A percentile compares a stretch with the other conserved stretches of the same genome.
phyloP scores from a whole-genome alignment of 140 eudicot genomes.

The Senecio squalidus region DNA sequence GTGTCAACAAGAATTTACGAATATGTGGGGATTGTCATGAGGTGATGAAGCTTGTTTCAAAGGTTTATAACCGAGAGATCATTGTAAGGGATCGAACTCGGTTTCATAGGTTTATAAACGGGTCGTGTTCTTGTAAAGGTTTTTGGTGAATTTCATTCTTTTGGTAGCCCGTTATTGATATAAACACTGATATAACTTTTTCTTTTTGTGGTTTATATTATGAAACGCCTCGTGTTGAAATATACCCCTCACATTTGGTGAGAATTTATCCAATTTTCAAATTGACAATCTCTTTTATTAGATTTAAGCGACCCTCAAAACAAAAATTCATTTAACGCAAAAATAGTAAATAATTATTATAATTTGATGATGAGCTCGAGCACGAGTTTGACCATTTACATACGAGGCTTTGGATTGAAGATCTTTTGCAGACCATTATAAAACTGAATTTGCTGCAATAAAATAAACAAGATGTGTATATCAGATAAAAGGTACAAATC shows the following conservation, averaged over 20 bases:
- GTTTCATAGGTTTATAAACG: conserved; percentile 70
- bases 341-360: no score
- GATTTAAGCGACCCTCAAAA: no score
- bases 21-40: conserved; percentile 95
- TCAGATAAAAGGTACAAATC: neutral
- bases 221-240: no score
- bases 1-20: conserved; percentile 73
- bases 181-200: neutral
- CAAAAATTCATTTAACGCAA: no score
- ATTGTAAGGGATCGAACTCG: conserved; percentile 84
- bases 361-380: no score
- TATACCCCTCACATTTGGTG: no score
- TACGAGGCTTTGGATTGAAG: neutral
- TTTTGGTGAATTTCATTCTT: conserved; percentile 47
- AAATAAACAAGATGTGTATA: neutral
- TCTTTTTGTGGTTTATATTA: no score
- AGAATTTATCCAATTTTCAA: no score
- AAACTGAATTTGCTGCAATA: neutral
- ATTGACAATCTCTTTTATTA: no score
- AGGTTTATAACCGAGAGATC: conserved; percentile 59
- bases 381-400: no score
- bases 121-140: conserved; percentile 75
- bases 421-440: neutral
- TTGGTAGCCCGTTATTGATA: neutral
- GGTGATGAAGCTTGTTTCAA: conserved; percentile 74